Evolutionary conservation across 2,329 filamentous ascomycete species (phyloP).

Genomic region (Graphiopsis chlorocephala): DNA sequence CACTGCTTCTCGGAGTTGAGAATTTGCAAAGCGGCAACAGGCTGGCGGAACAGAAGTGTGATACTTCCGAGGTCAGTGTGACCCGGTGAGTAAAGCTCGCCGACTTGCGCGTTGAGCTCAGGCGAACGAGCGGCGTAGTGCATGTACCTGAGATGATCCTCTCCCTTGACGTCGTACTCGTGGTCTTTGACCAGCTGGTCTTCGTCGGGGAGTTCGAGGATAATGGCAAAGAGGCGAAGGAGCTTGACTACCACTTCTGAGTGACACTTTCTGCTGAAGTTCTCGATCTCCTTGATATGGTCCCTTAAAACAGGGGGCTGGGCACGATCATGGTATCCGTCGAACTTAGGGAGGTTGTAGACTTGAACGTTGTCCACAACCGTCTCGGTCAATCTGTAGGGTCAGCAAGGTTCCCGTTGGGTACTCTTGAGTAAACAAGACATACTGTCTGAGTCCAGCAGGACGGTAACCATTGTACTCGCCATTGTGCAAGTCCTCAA

Average conservation of each 20-base stretch:
- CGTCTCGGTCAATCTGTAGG: constrained; percentile 2
- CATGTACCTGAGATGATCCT: constrained; percentile 55
- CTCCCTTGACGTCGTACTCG: constrained; percentile 56
- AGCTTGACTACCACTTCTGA: constrained; percentile 57
- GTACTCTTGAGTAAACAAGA: neutral
- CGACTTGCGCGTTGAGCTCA: constrained; percentile 22
- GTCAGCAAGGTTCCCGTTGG: neutral
- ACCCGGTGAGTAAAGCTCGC: constrained; percentile 24
- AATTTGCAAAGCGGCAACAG: constrained; percentile 38
- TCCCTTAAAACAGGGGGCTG: constrained; percentile 36
- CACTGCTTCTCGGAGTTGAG: constrained; percentile 35
- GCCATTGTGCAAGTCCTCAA: constrained; percentile 29
- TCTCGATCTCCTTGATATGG: constrained; percentile 55
- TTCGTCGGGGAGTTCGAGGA: constrained; percentile 60
- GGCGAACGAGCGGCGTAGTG: constrained; percentile 27
- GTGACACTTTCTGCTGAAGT: constrained; percentile 52
- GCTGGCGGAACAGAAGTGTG: constrained; percentile 44
- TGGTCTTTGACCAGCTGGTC: constrained; percentile 56
- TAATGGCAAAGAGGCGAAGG: constrained; percentile 59
- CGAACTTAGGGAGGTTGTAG: constrained; percentile 52
- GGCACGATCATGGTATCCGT: constrained; percentile 6
- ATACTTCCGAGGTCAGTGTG: constrained; percentile 44
- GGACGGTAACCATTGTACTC: constrained; percentile 31
- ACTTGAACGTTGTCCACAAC: constrained; percentile 56
- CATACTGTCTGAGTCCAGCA: constrained; percentile 9